Conservation (phyloP, 805 yeast genomes). For the Kodamaea leandrae region DNA sequence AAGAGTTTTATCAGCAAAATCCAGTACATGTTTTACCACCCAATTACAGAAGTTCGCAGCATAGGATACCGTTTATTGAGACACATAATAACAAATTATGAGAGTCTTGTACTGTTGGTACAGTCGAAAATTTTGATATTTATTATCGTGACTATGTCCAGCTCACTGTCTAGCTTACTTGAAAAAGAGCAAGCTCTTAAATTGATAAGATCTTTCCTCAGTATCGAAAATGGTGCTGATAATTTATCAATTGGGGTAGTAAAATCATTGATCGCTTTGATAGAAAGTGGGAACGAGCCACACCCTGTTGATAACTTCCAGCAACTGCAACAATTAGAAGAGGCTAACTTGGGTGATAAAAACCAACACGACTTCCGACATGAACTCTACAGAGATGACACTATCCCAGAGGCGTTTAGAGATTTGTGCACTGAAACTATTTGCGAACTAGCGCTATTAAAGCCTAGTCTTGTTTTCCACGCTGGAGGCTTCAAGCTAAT, state of each 20-base stretch:
- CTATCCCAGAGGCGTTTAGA: slow-evolving; percentile 29
- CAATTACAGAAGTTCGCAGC: slow-evolving; percentile 61
- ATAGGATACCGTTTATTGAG: slow-evolving; percentile 76
- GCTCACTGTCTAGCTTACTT: slow-evolving; percentile 48
- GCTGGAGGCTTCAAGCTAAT: slow-evolving; percentile 52
- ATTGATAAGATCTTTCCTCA: slow-evolving; percentile 60
- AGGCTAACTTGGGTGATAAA: background rate
- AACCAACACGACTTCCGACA: background rate
- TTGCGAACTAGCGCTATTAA: slow-evolving; percentile 35
- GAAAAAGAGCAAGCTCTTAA: slow-evolving; percentile 81
- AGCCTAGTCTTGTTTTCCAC: slow-evolving; percentile 46
- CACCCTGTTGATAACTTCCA: slow-evolving; percentile 2
- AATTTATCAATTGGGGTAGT: slow-evolving; percentile 61
- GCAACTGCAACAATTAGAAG: background rate
- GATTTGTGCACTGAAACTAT: slow-evolving; percentile 44
- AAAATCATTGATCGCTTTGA: slow-evolving; percentile 50
- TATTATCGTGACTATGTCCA: slow-evolving; percentile 61
- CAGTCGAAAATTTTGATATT: slow-evolving; percentile 59
- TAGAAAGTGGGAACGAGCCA: slow-evolving; percentile 12
- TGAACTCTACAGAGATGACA: background rate
- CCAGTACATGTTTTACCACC: slow-evolving; percentile 57
- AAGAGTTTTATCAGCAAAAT: slow-evolving; percentile 56
- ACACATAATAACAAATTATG: slow-evolving; percentile 53
- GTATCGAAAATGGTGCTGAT: slow-evolving; percentile 47
- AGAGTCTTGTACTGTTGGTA: slow-evolving; percentile 53